Evolutionary conservation across 106 monocot species (phyloP), one percentile per base, ranked within the genome.

Genomic region (Hemerocallis citrina): DNA sequence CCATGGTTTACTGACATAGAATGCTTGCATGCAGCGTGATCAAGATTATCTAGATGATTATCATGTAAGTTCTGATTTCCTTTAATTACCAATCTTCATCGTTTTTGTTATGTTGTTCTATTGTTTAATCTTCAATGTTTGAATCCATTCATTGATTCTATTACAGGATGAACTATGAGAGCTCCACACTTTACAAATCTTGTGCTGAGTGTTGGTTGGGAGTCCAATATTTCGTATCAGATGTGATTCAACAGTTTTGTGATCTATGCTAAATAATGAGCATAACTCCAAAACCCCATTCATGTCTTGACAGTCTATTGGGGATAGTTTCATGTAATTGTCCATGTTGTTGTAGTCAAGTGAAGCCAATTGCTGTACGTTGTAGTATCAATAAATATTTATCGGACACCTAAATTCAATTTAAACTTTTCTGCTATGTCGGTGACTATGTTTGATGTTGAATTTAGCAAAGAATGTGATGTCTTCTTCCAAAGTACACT

Each of bases 161-260:
- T 34, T 66, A 33, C 79, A 85, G 85, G 80, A 85, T 59, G 85
- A 85, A 64, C 52, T 85, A 16, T 85, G 73, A 84, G 55, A 55
- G 7, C 3, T 6, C 51, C 23, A 32, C 5, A 52, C 13, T 10
- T 5, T 3, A 20, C 4, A n/a, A n/a, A n/a, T n/a, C n/a, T n/a
- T n/a, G n/a, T n/a, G n/a, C n/a, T n/a, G n/a, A 3, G 3, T 1
- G 25, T 5, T n/a, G 13, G 9, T 27, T 6, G 43, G 43, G 35
- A 6, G 29, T 16, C 7, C 46, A 17, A 37, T 20, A 36, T 17
- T 57, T 2, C 32, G 6, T 58, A 36, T 36, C 20, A 36, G 22
- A 58, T 37, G 19, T 21, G 34, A 36, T 20, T 35, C 22, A 52
- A n/a, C 31, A 34, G 21, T 58, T 23, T 21, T 58, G 57, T 23